Base-by-base conservation (phyloP, 495 filamentous ascomycete genomes). In the Delitschia confertaspora region DNA sequence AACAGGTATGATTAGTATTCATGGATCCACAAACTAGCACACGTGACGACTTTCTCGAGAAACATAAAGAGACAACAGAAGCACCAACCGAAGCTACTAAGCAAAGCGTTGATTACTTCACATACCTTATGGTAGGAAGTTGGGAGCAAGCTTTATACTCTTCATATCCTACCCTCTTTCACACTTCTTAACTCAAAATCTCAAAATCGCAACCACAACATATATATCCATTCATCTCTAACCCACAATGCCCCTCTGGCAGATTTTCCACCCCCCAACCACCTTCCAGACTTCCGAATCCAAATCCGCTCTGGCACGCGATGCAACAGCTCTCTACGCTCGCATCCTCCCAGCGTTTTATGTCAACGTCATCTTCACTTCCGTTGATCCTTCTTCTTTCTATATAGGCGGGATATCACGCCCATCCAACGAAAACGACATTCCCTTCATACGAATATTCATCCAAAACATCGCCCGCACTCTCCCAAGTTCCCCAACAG, bases 321-420 rank as follows among this genome's bases (percentile, higher is more conserved):
- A 47, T 47, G 41, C 62, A 16, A 63, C 58, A 3, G 20, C 18
- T 14, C 46, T 65, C 30, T 67, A 67, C 55, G 18, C 26, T 33
- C n/a, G 41, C 33, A 48, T 45, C 27, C 53, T 67, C n/a, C 63
- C 65, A 11, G 58, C 61, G 18, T 66, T 66, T 35, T 67, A 67
- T 42, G 63, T 66, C 1, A 46, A 58, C 34, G 49, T 65, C 25
- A 38, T 60, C 26, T 67, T 63, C 57, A 45, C 60, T 35, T 34
- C 51, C 6, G 26, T 66, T 17, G 48, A 47, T 3, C 14, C 40
- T 4, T 18, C 25, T 8, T 43, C 42, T 40, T 54, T 54, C 44
- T 67, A 56, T 54, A 53, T 43, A 35, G 51, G 50, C 31, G 49
- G 41, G 33, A 21, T 42, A 2, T 11, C 44, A 6, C 49, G 34